Conservation (phyloP, 2,329 filamentous ascomycete genomes). For the Fusarium sp. region DNA sequence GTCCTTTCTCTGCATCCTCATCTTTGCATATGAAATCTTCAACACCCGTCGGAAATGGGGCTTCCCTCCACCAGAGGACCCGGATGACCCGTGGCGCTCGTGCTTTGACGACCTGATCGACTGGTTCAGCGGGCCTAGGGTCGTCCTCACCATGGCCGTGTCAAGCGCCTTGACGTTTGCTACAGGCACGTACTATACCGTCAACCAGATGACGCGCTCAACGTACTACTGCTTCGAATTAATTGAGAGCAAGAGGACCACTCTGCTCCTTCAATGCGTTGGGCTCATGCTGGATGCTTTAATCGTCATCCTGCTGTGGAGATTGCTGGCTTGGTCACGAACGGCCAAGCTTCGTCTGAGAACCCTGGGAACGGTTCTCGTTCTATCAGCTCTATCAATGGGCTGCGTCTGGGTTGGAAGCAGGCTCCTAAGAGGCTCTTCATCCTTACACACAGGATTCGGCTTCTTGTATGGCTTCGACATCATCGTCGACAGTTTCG, state of each 20-base stretch:
- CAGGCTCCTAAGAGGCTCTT: constrained; percentile 45
- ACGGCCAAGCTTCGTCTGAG: constrained; percentile 61
- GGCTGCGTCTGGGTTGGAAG: constrained; percentile 53
- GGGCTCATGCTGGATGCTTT: constrained; percentile 61
- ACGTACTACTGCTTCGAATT: constrained; percentile 64
- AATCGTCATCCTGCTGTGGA: constrained; percentile 63
- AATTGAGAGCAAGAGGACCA: constrained; percentile 53
- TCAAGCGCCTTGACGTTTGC: constrained; percentile 55
- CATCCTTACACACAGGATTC: constrained; percentile 48
- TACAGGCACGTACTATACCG: constrained; percentile 57
- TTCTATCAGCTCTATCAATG: constrained; percentile 55
- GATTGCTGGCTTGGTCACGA: constrained; percentile 63
- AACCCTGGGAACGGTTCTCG: constrained; percentile 58
- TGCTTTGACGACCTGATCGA: constrained; percentile 60
- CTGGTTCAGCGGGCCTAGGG: constrained; percentile 60
- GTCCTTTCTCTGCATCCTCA: constrained; percentile 61
- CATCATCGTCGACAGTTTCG: constrained; percentile 60
- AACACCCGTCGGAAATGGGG: constrained; percentile 50
- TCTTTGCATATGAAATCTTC: constrained; percentile 60
- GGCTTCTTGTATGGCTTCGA: constrained; percentile 63
- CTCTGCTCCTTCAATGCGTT: constrained; percentile 57
- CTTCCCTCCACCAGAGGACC: constrained; percentile 48
- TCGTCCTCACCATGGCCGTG: constrained; percentile 52
- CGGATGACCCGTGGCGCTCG: constrained; percentile 63
- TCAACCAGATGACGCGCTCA: constrained; percentile 56